Evolutionary conservation across 2,329 filamentous ascomycete species (phyloP), one percentile per base, ranked within the genome.

Genomic region (Geosmithia flava): DNA sequence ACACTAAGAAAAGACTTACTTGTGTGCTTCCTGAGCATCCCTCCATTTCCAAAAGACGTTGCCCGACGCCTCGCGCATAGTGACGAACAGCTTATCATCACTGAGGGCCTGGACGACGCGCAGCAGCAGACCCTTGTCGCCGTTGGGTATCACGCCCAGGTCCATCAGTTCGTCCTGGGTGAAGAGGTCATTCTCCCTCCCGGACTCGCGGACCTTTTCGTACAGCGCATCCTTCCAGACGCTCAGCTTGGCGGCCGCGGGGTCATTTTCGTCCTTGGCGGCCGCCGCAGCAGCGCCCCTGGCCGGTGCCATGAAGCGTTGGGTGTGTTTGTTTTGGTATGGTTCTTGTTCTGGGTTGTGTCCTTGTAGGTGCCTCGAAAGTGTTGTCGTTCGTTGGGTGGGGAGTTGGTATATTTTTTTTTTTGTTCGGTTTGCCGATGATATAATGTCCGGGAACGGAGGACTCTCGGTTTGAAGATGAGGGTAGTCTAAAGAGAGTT

Each of bases 31-130:
- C 44, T 76, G 75, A 42, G 68, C 65, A 46, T 74, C 71, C 41
- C 80, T 72, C 63, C 77, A 72, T 55, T 74, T 72, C 78, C 79
- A 84, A 30, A 64, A 50, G 45, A 68, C 62, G 53, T 67, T 61
- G 44, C 64, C 64, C 37, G 63, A 65, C 44, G 62, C 57, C 56
- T 68, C 65, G 50, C 64, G 59, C 64, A 68, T 67, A 42, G 65
- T 67, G 46, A 68, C 64, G 55, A 83, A 75, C 39, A 82, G 70
- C 59, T 76, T 77, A 57, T 83, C 78, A 55, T 79, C 68, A 51
- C 72, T 73, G 47, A 83, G 70, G 33, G 64, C 68, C 62, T 81
- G 76, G 41, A 81, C 68, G 16, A 80, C 72, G 48, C 67, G 64
- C 49, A 79, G 61, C 20, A 83, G 71, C 44, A 75, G 68, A 57